Evolutionary conservation across 2,329 filamentous ascomycete species (phyloP).

Genomic region (Lachnellula subtilissima): DNA sequence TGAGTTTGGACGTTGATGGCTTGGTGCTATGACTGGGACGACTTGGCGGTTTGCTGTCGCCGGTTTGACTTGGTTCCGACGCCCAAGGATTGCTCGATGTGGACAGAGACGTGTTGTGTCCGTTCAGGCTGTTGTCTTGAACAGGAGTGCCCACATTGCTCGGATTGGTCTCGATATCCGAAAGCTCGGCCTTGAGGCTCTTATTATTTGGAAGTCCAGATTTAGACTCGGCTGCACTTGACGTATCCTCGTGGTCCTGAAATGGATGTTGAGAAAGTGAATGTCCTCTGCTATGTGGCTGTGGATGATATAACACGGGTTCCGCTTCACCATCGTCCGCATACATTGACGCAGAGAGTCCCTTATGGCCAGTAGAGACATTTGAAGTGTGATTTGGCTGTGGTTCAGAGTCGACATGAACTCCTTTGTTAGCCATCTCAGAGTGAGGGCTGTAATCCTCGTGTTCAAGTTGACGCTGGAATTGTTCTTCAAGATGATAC

Average conservation of each 20-base stretch:
- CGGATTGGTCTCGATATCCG: constrained; percentile 69
- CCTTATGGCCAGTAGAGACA: constrained; percentile 19
- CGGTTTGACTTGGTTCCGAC: constrained; percentile 38
- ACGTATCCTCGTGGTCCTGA: constrained; percentile 48
- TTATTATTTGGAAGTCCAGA: constrained; percentile 5
- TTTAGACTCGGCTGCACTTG: constrained; percentile 26
- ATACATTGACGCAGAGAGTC: constrained; percentile 38
- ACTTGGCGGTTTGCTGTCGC: constrained; percentile 32
- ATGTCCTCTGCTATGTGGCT: constrained; percentile 69
- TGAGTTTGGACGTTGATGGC: constrained; percentile 71
- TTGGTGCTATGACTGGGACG: constrained; percentile 61
- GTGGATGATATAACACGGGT: constrained; percentile 63
- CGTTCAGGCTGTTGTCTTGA: constrained; percentile 43
- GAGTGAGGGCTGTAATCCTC: constrained; percentile 67
- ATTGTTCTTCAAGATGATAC: constrained; percentile 76
- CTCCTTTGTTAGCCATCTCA: constrained; percentile 27
- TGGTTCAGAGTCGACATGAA: constrained; percentile 15
- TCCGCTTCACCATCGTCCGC: constrained; percentile 49
- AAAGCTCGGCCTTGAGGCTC: constrained; percentile 42
- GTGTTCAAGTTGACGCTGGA: constrained; percentile 73
- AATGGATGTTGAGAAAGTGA: constrained; percentile 65
- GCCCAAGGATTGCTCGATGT: constrained; percentile 60
- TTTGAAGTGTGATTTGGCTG: constrained; percentile 17
- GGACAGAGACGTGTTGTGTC: constrained; percentile 52
- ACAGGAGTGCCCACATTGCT: constrained; percentile 65